A percentile compares a stretch with the other conserved stretches of the same genome.
Evolutionary conservation across 495 filamentous ascomycete genomes (phyloP).

Genomic region (Neurospora sp.): DNA sequence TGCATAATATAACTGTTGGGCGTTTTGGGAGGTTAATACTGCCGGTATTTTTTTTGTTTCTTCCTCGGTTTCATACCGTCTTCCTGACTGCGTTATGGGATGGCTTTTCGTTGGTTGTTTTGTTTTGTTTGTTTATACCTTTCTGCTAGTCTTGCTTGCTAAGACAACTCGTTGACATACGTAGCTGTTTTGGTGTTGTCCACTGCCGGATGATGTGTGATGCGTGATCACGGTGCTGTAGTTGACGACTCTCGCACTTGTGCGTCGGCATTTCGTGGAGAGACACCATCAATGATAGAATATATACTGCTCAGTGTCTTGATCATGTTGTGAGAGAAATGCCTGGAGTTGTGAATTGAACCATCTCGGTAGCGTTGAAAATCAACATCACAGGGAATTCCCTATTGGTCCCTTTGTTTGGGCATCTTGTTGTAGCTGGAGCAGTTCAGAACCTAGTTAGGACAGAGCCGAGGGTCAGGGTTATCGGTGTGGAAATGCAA

Average conservation of each 20-base stretch:
- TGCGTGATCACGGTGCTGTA: neutral
- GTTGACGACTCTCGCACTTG: neutral
- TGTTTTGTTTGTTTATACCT: neutral
- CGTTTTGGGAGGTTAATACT: neutral
- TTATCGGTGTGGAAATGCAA: neutral
- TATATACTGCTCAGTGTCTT: neutral
- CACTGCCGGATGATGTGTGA: neutral
- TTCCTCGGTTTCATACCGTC: neutral
- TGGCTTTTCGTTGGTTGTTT: neutral
- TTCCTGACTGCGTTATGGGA: neutral
- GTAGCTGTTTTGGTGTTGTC: neutral
- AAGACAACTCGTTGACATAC: neutral
- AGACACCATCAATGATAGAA: neutral
- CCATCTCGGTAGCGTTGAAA: neutral
- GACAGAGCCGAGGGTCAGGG: neutral
- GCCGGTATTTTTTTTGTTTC: neutral
- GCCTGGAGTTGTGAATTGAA: neutral
- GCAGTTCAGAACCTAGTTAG: neutral
- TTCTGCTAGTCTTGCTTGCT: constrained; percentile 1
- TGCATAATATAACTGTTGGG: neutral
- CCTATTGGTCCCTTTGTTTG: neutral
- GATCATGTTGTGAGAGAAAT: neutral
- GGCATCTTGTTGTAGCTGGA: neutral
- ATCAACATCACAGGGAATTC: neutral
- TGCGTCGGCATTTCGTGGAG: neutral